phyloP scores from a whole-genome alignment of 805 yeast species.

The Ogataea methylovora region DNA sequence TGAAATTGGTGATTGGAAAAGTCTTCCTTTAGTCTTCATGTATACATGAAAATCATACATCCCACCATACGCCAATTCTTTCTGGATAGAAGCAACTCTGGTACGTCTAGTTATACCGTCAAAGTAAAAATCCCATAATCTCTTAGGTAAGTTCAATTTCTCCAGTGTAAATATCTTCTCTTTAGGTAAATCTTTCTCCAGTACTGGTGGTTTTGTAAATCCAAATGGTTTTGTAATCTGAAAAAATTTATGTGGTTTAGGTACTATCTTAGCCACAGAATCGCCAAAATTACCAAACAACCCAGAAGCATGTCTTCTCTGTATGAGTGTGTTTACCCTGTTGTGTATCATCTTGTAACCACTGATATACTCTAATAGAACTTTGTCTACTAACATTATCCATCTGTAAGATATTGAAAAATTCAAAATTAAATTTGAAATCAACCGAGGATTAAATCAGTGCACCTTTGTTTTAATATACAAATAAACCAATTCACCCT shows the following conservation, averaged over 20 bases:
- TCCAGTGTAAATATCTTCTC: slow-evolving; percentile 17
- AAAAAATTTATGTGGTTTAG: slow-evolving; percentile 25
- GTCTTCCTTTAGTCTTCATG: slow-evolving; percentile 73
- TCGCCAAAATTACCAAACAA: slow-evolving; percentile 26
- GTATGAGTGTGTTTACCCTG: too few species aligned
- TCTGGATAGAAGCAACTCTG: slow-evolving; percentile 34
- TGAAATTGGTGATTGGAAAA: slow-evolving; percentile 76
- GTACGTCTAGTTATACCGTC: slow-evolving; percentile 29
- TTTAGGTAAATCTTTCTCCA: slow-evolving; percentile 12
- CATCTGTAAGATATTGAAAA: too few species aligned
- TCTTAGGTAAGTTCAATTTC: slow-evolving; percentile 22
- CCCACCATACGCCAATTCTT: slow-evolving; percentile 62
- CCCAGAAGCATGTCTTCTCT: slow-evolving; percentile 17
- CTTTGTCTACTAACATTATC: too few species aligned
- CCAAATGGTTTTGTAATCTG: slow-evolving; percentile 26
- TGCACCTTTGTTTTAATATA: too few species aligned
- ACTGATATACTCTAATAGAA: too few species aligned
- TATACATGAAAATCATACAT: slow-evolving; percentile 57
- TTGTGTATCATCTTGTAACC: too few species aligned
- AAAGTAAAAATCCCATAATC: slow-evolving; percentile 26
- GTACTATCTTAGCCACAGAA: slow-evolving; percentile 22
- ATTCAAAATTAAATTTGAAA: too few species aligned
- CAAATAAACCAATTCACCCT: too few species aligned
- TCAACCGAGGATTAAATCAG: too few species aligned
- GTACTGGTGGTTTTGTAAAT: slow-evolving; percentile 19